A percentile compares a stretch with the other conserved stretches of the same genome.
phyloP scores from a whole-genome alignment of 768 basidiomycete species.

The Tulasnella calospora region DNA sequence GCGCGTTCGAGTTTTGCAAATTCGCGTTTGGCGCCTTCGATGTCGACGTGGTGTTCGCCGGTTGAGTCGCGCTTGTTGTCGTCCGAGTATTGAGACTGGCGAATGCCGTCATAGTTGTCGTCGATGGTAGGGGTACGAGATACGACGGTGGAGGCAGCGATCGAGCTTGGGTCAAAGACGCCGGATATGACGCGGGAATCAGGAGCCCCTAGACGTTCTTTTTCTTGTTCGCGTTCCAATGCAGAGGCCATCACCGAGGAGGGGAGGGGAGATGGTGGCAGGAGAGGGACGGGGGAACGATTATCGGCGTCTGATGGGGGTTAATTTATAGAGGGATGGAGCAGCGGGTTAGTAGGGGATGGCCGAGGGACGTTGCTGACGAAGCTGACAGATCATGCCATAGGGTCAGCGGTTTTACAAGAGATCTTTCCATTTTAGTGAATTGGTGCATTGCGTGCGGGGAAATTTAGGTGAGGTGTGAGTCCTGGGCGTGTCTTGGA shows the following conservation, averaged over 20 bases:
- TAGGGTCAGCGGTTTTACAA: not conserved
- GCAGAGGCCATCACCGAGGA: not conserved
- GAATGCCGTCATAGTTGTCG: not conserved
- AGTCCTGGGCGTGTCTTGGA: not conserved
- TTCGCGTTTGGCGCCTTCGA: constrained; percentile 29
- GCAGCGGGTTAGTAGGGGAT: not conserved
- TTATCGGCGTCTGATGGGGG: not conserved
- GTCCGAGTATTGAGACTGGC: not conserved
- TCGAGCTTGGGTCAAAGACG: not conserved
- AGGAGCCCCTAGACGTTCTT: not conserved
- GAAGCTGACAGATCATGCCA: not conserved
- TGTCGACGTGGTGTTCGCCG: constrained; percentile 27
- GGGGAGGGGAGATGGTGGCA: not conserved
- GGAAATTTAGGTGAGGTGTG: not conserved
- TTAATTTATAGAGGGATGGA: not conserved
- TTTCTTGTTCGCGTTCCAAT: not conserved
- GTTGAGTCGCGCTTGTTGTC: not conserved
- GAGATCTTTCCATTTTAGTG: not conserved
- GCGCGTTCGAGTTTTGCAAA: constrained; percentile 30
- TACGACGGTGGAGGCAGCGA: constrained; percentile 1
- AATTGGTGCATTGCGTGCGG: not conserved
- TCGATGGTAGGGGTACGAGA: constrained; percentile 9
- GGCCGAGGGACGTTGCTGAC: not conserved
- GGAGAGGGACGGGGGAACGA: not conserved
- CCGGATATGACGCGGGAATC: not conserved